Evolutionary conservation across 1,284 basidiomycete genomes (phyloP).

Genomic region (Meripilus lineatus): DNA sequence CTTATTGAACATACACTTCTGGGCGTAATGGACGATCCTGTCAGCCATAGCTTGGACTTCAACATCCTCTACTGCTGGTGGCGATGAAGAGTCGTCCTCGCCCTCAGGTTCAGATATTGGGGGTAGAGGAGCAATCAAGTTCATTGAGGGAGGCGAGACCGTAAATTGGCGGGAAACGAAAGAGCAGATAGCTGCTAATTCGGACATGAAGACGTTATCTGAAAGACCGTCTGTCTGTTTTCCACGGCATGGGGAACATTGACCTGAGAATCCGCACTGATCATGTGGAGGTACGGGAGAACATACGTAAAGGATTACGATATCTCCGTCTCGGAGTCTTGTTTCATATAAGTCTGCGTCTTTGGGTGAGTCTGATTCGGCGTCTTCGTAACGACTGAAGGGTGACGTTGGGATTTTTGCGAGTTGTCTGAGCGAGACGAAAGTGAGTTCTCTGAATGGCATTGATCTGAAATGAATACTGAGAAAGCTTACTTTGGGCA

Average conservation of each 20-base stretch:
- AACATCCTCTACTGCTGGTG: slow-evolving; percentile 36
- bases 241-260: no score
- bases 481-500: slow-evolving; percentile 64
- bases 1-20: slow-evolving; percentile 61
- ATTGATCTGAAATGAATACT: no score
- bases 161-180: slow-evolving; percentile 46
- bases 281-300: slow-evolving; percentile 9
- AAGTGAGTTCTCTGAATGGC: no score
- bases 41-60: slow-evolving; percentile 70
- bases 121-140: no score
- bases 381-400: slow-evolving; percentile 35
- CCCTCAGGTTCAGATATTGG: slow-evolving; percentile 5
- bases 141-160: not conserved
- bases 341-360: slow-evolving; percentile 63
- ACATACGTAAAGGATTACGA: slow-evolving; percentile 67
- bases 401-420: slow-evolving; percentile 56
- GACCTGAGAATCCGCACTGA: no score
- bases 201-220: slow-evolving; percentile 79
- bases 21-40: slow-evolving; percentile 65
- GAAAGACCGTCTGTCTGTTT: slow-evolving; percentile 86
- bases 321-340: slow-evolving; percentile 67
- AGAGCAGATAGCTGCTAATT: slow-evolving; percentile 64
- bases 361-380: slow-evolving; percentile 56
- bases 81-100: not conserved
- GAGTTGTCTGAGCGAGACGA: slow-evolving; percentile 64